Evolutionary conservation across 2,329 filamentous ascomycete genomes (phyloP), one percentile per base, ranked within the genome.

Genomic region (Fusarium coffeatum): DNA sequence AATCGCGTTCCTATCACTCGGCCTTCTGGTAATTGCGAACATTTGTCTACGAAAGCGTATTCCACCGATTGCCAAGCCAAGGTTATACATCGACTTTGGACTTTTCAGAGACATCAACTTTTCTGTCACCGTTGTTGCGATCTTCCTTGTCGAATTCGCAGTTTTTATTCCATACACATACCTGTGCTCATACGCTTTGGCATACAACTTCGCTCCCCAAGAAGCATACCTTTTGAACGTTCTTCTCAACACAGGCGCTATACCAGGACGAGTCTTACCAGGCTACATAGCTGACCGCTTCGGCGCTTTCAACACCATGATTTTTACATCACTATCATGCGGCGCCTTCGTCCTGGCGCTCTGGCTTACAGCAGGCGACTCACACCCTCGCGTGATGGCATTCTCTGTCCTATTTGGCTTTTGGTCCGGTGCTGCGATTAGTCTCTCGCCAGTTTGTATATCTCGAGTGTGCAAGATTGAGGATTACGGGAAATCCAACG

Each of bases 351-450:
- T 66, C 12, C 4, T 68, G 2, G 55, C 46, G 1, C 55, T 70
- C 47, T 49, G n/a, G 51, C 64, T 43, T 6, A 25, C 41, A 2
- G 79, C 41, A 8, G 41, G 41, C 3, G 83, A 3, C 77, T 82
- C 78, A 12, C 78, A 83, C 42, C 77, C 84, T 0, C 77, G 89
- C 25, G 82, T 89, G 1, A 83, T 91, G 51, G 82, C 88, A 3
- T 93, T 91, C 72, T 83, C 86, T 0, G 77, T 90, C 2, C 74
- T 92, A 3, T 93, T 93, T 76, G 92, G 92, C 0, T 92, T 94
- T 74, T 89, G 87, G 18, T 90, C 86, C 18, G 92, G 92, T 0
- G 87, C 86, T 34, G 91, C 91, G 60, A 92, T 93, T 72, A 88
- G 85, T 8, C 76, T 93, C 50, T 91, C 90, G 0, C 91, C 92